phyloP scores from a whole-genome alignment of 2,329 filamentous ascomycete genomes.

The Chaetomium strumarium region DNA sequence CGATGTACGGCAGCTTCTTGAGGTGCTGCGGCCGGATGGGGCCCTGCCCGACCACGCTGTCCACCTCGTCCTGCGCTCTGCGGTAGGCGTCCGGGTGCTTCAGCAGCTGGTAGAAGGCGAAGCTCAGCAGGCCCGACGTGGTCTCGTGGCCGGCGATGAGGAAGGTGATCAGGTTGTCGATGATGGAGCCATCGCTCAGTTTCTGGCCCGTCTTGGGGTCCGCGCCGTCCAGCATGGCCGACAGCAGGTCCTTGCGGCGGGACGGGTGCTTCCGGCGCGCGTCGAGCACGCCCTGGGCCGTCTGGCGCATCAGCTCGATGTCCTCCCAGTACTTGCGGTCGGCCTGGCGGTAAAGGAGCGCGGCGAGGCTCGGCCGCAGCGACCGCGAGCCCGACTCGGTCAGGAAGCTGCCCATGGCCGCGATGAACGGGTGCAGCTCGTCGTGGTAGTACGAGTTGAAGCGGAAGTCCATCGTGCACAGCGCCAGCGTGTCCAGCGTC shows the following conservation, averaged over 20 bases:
- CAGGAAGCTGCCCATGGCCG: slow-evolving; percentile 61
- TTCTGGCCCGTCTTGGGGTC: slow-evolving; percentile 62
- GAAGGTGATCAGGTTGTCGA: slow-evolving; percentile 68
- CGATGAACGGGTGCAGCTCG: slow-evolving; percentile 63
- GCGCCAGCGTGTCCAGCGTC: slow-evolving; percentile 64
- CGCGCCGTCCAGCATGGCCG: slow-evolving; percentile 61
- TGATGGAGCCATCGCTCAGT: slow-evolving; percentile 57
- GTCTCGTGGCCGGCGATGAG: slow-evolving; percentile 68
- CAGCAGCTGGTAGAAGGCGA: slow-evolving; percentile 58
- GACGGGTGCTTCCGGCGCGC: slow-evolving; percentile 49
- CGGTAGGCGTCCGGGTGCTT: slow-evolving; percentile 55
- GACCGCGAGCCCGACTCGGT: slow-evolving; percentile 47
- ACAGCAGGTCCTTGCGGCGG: slow-evolving; percentile 60
- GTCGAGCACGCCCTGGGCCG: slow-evolving; percentile 55
- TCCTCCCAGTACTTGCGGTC: slow-evolving; percentile 48
- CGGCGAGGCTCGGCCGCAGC: slow-evolving; percentile 40
- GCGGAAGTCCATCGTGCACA: slow-evolving; percentile 65
- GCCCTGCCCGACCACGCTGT: slow-evolving; percentile 54
- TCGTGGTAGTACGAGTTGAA: slow-evolving; percentile 72
- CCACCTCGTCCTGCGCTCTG: slow-evolving; percentile 62
- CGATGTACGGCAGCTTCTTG: slow-evolving; percentile 54
- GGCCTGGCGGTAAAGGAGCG: slow-evolving; percentile 43
- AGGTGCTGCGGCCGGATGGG: slow-evolving; percentile 57
- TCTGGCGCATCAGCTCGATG: slow-evolving; percentile 49
- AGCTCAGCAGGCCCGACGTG: slow-evolving; percentile 60